Base-by-base conservation (phyloP, 129 eudicot species). In the Mikania micrantha region DNA sequence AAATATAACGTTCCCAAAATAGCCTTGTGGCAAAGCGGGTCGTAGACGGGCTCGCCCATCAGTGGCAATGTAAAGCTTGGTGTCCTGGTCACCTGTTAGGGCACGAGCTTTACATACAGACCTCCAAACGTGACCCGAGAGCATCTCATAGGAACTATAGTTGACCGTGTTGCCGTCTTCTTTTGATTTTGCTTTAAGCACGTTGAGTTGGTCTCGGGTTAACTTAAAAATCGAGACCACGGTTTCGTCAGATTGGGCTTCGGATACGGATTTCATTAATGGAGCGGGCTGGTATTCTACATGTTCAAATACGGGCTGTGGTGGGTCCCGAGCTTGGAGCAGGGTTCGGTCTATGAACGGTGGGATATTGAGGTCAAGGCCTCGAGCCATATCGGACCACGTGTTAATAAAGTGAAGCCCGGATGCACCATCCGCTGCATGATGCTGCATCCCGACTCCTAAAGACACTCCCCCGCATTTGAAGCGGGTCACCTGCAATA, bases 361-460 rank as follows among this genome's bases (percentile, higher is more conserved):
- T 20, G 79, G 83, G 66, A 83, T 40, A 35, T 60, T 72, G 4
- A 83, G 10, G 72, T 78, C 86, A 13, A 86, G 75, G 4, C 89
- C 94, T 2, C 88, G 89, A 66, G 94, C 94, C 81, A 83, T 74
- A 65, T 83, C 95, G 16, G 95, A 79, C 95, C 95, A 87, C 3
- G 95, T 62, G 77, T 87, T 87, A 59, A 88, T 82, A 66, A 85
- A 88, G 32, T 88, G 95, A 56, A 88, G 82, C 15, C 96, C 96
- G 0, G 96, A 85, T 22, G 83, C 83, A 73, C 96, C 96, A 68
- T 88, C 96, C 1, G 96, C 96, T 0, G 71, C 96, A 22, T 88
- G 96, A 64, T 88, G 96, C 57, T 88, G 96, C 96, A 88, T 88
- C 8, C 96, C 96, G 9, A 88, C 96, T 27, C 96, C 96, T 1